Evolutionary conservation across 371 early-diverging fungal genomes (phyloP), one percentile per base, ranked within the genome.

Genomic region (Apophysomyces variabilis): DNA sequence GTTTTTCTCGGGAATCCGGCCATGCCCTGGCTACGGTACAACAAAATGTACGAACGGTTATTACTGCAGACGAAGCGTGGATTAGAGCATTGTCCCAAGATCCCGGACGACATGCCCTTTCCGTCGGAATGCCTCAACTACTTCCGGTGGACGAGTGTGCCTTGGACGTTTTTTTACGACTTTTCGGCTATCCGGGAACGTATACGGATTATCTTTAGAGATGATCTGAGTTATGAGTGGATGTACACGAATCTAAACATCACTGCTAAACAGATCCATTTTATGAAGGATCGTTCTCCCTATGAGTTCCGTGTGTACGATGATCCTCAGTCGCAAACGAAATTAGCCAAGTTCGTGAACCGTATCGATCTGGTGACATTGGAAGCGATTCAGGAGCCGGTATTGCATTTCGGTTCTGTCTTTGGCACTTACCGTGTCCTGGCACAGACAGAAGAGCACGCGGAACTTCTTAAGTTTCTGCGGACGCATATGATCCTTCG

Each of bases 81-180:
- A 7, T 66, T 87, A 4, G 82, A 84, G 32, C 85, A 87, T 58
- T 87, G 88, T 61, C 68, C 66, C 18, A 35, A 46, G 36, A 58
- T 86, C 7, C 75, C 68, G 9, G 61, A 65, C 3, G 76, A 72
- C 37, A 77, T 75, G 37, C 82, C 88, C 1, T 47, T 81, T 1
- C 85, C 86, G 1, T 68, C 74, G 21, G 88, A 87, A 60, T 87
- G 88, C 61, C 76, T 87, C 37, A 84, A 84, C 62, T 86, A 85
- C 62, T 75, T 69, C 61, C 76, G 78, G 0, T 87, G 86, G 85
- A 87, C 87, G 12, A 64, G 65, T 13, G 75, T 80, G 16, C 87
- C 87, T 1, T 87, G 87, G 87, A 76, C 82, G 3, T 87, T 85
- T 59, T 85, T 87, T 66, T 85, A 81, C 64, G 75, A 85, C 61